Conservation (phyloP, 805 yeast genomes). For the Alloascoidea africana region DNA sequence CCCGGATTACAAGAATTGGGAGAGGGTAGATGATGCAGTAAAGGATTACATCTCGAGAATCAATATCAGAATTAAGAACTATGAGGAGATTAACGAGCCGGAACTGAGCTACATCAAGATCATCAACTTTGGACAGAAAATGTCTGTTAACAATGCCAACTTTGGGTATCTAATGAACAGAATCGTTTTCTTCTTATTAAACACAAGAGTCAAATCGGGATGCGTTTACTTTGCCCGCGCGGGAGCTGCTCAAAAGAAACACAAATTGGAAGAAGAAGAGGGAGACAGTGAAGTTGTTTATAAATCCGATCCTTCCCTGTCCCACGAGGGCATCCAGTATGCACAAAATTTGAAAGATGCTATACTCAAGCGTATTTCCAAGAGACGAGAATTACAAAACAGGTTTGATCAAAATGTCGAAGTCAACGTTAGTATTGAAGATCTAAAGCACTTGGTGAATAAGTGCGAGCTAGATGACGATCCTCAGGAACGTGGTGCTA, state of each 20-base stretch:
- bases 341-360: conserved; percentile 50
- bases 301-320: conserved; percentile 70
- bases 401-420: background rate
- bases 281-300: conserved; percentile 39
- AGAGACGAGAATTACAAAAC: background rate
- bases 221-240: conserved; percentile 89
- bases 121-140: conserved; percentile 78
- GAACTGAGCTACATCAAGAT: conserved; percentile 68
- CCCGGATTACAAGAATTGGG: conserved; percentile 76
- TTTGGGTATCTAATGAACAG: conserved; percentile 84
- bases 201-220: conserved; percentile 74
- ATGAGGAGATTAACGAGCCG: conserved; percentile 50
- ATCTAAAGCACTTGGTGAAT: background rate
- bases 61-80: conserved; percentile 47
- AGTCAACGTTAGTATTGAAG: background rate
- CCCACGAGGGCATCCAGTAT: conserved; percentile 52
- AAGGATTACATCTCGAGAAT: conserved; percentile 66
- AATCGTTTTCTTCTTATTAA: conserved; percentile 85
- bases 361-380: conserved; percentile 20
- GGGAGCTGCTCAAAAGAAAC: conserved; percentile 24
- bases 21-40: conserved; percentile 58
- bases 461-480: background rate
- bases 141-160: conserved; percentile 66
- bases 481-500: background rate
- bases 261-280: background rate